Base-by-base conservation (phyloP, 352 stramenopile species). In the Globisporangium megalacanthum region DNA sequence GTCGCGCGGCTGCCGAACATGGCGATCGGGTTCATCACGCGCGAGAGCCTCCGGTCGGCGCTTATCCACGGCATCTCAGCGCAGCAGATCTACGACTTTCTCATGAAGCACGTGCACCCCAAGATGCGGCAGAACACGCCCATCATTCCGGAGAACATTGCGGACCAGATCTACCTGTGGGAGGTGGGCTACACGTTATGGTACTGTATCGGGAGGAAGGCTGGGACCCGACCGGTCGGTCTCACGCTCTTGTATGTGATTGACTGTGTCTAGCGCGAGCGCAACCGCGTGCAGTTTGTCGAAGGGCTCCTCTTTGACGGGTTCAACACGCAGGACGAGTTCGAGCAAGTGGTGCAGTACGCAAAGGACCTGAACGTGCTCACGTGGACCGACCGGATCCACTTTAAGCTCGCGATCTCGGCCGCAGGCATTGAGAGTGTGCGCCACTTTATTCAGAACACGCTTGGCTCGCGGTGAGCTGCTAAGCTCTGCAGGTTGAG, bases 161-260 rank as follows among this genome's bases (percentile, higher is more conserved):
- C 90, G 31, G 87, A 96, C 63, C 88, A 97, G 67, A 83, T 97
- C 33, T 92, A 96, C 59, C 68, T 97, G 49, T 97, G 89, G 89
- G 84, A 97, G 64, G 66, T 73, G 81, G 39, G 13, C 50, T 33
- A 6, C 19, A 51, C 36, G 36, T 22, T 46, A 39, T 53, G 11
- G 3, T 20, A 13, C 7, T 39, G 35, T 39, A 8, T 29, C 37
- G 17, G 0, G 49, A 35, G 20, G 17, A 29, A 29, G 33, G 25
- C 8, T 35, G 10, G 6, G 14, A 15, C 11, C 42, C 39, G 17
- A 15, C 11, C 42, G 31, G 17, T 8, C 7, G 35, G 13, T 49
- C 46, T 50, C n/a, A 36, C 14, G 25, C 6, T 22, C 2, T 6
- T 56, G 11, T 50, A 37, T 56, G n/a, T 46, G 8, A 22, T 0